Conservation (phyloP, 768 basidiomycete species). For the Boletus sensibilis region DNA sequence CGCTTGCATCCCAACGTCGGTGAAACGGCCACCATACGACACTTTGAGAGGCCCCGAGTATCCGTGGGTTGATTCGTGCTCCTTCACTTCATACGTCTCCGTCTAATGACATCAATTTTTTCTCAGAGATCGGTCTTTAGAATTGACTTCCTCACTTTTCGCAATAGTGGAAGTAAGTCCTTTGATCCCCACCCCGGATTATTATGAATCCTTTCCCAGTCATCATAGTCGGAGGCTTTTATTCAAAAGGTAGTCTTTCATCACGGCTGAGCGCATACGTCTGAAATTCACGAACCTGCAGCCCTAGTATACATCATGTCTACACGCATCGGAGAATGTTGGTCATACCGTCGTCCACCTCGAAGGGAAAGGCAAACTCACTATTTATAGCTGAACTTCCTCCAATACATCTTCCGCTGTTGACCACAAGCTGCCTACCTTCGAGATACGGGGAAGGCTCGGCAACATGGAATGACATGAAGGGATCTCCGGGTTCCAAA, state of each 20-base stretch:
- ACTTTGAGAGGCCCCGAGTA: conserved; percentile 25
- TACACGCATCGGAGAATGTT: conserved; percentile 3
- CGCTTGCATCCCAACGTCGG: conserved; percentile 45
- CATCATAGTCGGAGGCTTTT: conserved; percentile 51
- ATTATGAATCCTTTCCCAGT: conserved; percentile 21
- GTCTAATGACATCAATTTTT: conserved; percentile 4
- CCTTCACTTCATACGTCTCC: conserved; percentile 23
- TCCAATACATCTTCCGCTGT: conserved; percentile 28
- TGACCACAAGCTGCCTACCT: conserved; percentile 17
- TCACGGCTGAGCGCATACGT: not conserved
- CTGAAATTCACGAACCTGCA: conserved; percentile 25
- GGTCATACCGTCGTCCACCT: not conserved
- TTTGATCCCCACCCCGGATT: conserved; percentile 29
- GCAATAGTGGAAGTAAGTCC: conserved; percentile 24
- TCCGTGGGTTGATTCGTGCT: conserved; percentile 19
- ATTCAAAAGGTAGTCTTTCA: not conserved
- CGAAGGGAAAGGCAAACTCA: conserved; percentile 23
- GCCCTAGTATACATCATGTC: conserved; percentile 58
- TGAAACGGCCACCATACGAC: conserved; percentile 30
- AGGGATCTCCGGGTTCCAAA: conserved; percentile 15
- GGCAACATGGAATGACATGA: conserved; percentile 17
- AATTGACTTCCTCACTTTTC: conserved; percentile 16
- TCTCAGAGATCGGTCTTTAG: not conserved
- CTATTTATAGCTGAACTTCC: conserved; percentile 50
- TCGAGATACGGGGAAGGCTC: conserved; percentile 17